Evolutionary conservation across 1,284 basidiomycete genomes (phyloP), one percentile per base, ranked within the genome.

Genomic region (Bondarzewia mesenterica): DNA sequence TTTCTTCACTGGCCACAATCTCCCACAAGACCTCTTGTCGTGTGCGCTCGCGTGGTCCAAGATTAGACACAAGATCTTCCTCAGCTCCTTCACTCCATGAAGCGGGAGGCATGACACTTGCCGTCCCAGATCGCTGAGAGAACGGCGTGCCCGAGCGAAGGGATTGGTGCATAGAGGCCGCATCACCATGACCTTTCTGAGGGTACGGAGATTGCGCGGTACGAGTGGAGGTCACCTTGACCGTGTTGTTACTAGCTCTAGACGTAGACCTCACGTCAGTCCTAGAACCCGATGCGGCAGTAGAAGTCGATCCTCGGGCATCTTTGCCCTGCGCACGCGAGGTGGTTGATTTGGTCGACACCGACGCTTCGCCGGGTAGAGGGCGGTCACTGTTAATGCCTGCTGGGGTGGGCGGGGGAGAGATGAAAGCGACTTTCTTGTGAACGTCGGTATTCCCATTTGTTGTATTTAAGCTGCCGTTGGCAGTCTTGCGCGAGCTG

Each of bases 11-110:
- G 36, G 90, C 89, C 42, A 99, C 94, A 57, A 99, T 98, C 70
- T 99, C 95, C 78, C 93, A 97, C 27, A 99, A 67, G 3, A 98
- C 95, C 70, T 99, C 95, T 64, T 98, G 95, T 45, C 95, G 77
- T 25, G 93, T 97, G 46, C 95, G 80, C 64, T 99, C 95, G 50
- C 93, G 78, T 20, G 91, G 85, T 18, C 93, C 91, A 18, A 99
- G 73, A 61, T 99, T 95, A 38, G 85, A 84, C 7, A 98, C 92
- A 26, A 99, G 79, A 63, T 99, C 95, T 50, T 92, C 89, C 62
- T 96, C 90, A 7, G 93, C 93, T 60, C 89, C 89, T 64, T 97
- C 91, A 60, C 89, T 93, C 95, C 95, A 99, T 35, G 91, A 95
- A 49, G 84, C 74, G 0, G 87, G 89, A 22, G 85, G 79, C 38